Percentiles rank a stretch among this genome's conserved stretches.
Conservation (phyloP, 2,329 filamentous ascomycete genomes). For the Hirsutella minnesotensis region DNA sequence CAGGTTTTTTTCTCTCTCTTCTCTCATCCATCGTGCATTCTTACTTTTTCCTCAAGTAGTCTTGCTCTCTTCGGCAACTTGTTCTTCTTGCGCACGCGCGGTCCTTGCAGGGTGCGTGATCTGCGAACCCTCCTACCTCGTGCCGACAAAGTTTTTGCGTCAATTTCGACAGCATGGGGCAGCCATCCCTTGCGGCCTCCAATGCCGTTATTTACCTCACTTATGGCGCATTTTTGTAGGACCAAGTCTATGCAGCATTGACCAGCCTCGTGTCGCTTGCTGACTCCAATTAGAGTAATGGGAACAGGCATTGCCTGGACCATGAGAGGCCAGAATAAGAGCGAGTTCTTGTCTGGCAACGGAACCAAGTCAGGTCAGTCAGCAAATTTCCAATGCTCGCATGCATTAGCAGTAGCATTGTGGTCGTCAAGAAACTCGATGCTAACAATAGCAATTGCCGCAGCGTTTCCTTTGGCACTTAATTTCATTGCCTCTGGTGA, state of each 20-base stretch:
- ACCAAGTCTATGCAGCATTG: conserved; percentile 3
- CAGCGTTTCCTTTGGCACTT: conserved; percentile 69
- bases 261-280: neutral
- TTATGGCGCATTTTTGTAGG: conserved; percentile 67
- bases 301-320: conserved; percentile 49
- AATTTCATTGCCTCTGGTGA: conserved; percentile 91
- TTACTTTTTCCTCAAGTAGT: no score
- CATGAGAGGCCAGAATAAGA: conserved; percentile 52
- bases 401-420: neutral
- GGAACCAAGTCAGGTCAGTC: conserved; percentile 72
- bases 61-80: no score
- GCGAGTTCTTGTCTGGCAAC: conserved; percentile 63
- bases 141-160: no score
- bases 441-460: neutral
- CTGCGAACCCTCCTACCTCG: no score
- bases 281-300: conserved; percentile 36
- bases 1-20: no score
- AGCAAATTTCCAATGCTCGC: neutral
- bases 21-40: no score
- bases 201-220: conserved; percentile 77
- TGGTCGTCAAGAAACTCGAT: neutral
- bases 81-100: no score
- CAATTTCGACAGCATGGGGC: conserved; percentile 52
- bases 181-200: conserved; percentile 63
- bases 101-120: no score